Percentiles rank a stretch among this genome's conserved stretches.
Evolutionary conservation across 192 early-diverging fungal species (phyloP).

Genomic region (Dissophora ornata): DNA sequence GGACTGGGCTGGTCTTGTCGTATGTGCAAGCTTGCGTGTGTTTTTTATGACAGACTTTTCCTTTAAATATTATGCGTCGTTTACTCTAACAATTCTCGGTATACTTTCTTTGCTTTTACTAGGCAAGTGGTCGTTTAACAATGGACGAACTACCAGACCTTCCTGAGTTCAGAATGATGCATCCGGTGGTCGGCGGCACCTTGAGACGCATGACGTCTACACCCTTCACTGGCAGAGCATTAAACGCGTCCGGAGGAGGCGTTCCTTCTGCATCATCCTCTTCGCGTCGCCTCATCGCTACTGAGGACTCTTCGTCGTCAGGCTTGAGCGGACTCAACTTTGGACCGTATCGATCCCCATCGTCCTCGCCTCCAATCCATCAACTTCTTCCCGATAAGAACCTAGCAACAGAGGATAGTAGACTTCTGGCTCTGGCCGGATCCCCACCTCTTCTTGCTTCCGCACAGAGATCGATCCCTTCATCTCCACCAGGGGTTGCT

Average conservation of each 20-base stretch:
- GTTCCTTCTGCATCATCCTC: background rate
- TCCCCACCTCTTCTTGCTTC: conserved; percentile 8
- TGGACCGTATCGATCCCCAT: conserved; percentile 38
- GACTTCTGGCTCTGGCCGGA: background rate
- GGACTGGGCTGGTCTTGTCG: conserved; percentile 51
- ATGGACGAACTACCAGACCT: conserved; percentile 49
- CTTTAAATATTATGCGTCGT: too few relatives aligned
- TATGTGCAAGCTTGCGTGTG: conserved; percentile 8
- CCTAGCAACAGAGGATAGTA: background rate
- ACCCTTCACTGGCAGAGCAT: conserved; percentile 2
- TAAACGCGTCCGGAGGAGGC: background rate
- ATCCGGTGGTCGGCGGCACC: conserved; percentile 10
- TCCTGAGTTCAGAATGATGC: conserved; percentile 33
- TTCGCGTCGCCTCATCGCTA: background rate
- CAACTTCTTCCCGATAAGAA: conserved; percentile 9
- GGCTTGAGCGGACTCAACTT: conserved; percentile 1
- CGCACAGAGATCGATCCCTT: conserved; percentile 16
- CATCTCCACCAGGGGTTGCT: conserved; percentile 3
- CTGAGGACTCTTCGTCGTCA: background rate
- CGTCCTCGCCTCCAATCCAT: conserved; percentile 21
- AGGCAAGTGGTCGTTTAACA: conserved; percentile 44
- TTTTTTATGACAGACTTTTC: too few relatives aligned
- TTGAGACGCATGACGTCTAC: conserved; percentile 45
- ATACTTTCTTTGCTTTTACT: background rate
- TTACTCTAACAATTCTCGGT: background rate